These are phyloP conservation scores for Thielaviopsis punctulata DNA, from an alignment of 2,329 filamentous ascomycete species.

Conservation along the genomic window DNA sequence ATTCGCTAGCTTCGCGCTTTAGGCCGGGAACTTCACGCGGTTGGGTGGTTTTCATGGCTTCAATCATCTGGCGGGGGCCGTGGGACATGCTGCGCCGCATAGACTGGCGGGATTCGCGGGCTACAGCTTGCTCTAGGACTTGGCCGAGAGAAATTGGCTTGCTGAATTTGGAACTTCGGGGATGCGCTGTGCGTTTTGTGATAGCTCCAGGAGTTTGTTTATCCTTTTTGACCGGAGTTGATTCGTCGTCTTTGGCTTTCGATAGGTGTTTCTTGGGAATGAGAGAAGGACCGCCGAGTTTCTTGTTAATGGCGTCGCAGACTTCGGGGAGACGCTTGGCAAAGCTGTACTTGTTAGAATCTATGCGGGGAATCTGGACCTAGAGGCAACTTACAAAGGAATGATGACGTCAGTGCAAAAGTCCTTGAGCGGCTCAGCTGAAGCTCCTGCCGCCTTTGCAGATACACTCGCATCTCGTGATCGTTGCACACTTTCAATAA, in stretches of 20 bases:
- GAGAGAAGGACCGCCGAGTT: slow-evolving; percentile 55
- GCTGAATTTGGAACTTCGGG: slow-evolving; percentile 44
- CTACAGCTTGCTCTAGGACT: slow-evolving; percentile 7
- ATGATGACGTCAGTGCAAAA: slow-evolving; percentile 70
- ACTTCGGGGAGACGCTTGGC: slow-evolving; percentile 56
- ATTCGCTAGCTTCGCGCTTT: slow-evolving; percentile 53
- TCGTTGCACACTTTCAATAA: slow-evolving; percentile 32
- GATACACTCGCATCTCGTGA: slow-evolving; percentile 19
- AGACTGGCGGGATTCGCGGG: slow-evolving; percentile 7
- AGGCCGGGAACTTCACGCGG: slow-evolving; percentile 38
- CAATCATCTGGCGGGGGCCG: slow-evolving; percentile 40
- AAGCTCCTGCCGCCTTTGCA: slow-evolving; percentile 23
- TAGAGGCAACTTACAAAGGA: slow-evolving; percentile 43
- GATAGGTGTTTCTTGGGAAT: slow-evolving; percentile 16
- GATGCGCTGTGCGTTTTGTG: slow-evolving; percentile 34
- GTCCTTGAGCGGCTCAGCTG: slow-evolving; percentile 48
- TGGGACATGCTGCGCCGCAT: slow-evolving; percentile 33
- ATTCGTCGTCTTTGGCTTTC: slow-evolving; percentile 19
- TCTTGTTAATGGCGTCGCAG: slow-evolving; percentile 54
- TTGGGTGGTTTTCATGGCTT: slow-evolving; percentile 53
- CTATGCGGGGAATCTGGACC: not conserved
- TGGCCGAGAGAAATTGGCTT: slow-evolving; percentile 28
- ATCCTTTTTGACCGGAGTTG: slow-evolving; percentile 26
- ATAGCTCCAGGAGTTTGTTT: slow-evolving; percentile 35
- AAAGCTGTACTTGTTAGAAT: slow-evolving; percentile 37